Base-by-base conservation (phyloP, 345 rosid species). In the Geranium brycei region DNA sequence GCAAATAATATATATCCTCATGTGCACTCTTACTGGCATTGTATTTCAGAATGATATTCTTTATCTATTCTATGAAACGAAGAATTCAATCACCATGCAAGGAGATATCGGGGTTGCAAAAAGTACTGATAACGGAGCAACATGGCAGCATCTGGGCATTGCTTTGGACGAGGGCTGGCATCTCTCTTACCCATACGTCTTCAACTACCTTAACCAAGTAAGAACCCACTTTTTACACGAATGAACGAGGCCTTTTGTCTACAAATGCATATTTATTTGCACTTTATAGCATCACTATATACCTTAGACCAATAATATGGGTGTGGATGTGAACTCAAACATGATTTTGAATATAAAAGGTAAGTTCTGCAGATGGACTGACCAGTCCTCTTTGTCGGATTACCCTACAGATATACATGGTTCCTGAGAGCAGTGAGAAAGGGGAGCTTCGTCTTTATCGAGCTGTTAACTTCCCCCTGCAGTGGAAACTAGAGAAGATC, bases 111-210 rank as follows among this genome's bases (percentile, higher is more conserved):
- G 86, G 63, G 96, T 86, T 51, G 89, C 99, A 28, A 77, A 76
- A 64, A 93, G 99, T 73, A 62, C 66, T 1, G 96, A 93, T 56
- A 81, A 83, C 59, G 96, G 99, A 72, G 97, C 91, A 10, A 85
- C 96, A 3, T 93, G 99, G 99, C 75, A 86, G 65, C 89, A 85
- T 68, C 74, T 93, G 75, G 99, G 99, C 32, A 75, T 87, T 61
- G 97, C 91, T 58, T 74, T 93, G 78, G 95, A 93, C 65, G 99
- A 93, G 78, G 81, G 87, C 41, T 91, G 99, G 97, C 99, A 93
- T 66, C 85, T 91, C 69, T 93, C 99, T 14, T 93, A 70, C 72
- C 99, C 99, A 1, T 93, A 85, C 55, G 86, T 93, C 19, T 93
- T 93, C 66, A 69, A 80, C 66, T 82, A 85, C 77, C 83, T 71